Conservation (phyloP, 2,329 filamentous ascomycete species). For the Trichoderma hamatum region DNA sequence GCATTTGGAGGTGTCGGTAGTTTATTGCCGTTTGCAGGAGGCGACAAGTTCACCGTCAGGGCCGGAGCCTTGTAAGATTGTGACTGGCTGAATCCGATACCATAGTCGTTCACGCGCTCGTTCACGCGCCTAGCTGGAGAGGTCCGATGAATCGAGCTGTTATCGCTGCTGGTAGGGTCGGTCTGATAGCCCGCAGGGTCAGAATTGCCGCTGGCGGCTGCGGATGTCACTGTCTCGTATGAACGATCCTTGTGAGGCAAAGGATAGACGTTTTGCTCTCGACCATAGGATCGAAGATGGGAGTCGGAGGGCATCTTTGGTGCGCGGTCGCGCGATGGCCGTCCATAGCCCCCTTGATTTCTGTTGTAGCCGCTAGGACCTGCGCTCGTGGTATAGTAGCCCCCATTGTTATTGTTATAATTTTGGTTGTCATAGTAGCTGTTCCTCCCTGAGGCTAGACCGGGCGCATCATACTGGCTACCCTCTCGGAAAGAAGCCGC, state of each 20-base stretch:
- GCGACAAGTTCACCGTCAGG: slow-evolving; percentile 41
- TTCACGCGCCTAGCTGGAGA: slow-evolving; percentile 60
- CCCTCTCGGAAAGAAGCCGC: slow-evolving; percentile 47
- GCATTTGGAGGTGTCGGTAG: slow-evolving; percentile 34
- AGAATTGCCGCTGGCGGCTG: slow-evolving; percentile 71
- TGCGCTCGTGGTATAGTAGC: slow-evolving; percentile 41
- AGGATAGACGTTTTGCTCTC: slow-evolving; percentile 52
- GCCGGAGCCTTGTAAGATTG: slow-evolving; percentile 48
- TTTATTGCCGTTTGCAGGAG: slow-evolving; percentile 32
- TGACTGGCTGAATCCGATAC: slow-evolving; percentile 58
- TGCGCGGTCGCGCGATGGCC: slow-evolving; percentile 32
- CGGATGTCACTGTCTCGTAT: slow-evolving; percentile 84
- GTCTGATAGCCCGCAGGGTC: slow-evolving; percentile 81
- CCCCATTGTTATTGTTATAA: slow-evolving; percentile 26
- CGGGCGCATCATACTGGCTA: slow-evolving; percentile 45
- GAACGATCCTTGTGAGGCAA: slow-evolving; percentile 72
- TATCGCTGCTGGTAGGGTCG: slow-evolving; percentile 85
- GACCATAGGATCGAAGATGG: slow-evolving; percentile 44
- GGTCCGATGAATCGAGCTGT: slow-evolving; percentile 83
- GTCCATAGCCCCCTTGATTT: slow-evolving; percentile 30
- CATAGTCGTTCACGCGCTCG: slow-evolving; percentile 65
- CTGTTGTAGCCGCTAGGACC: slow-evolving; percentile 34
- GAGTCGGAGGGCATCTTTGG: slow-evolving; percentile 54
- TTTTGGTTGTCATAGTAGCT: slow-evolving; percentile 49
- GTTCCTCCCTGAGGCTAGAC: slow-evolving; percentile 42